Base-by-base conservation (phyloP, 1,139 yeast genomes). In the Scheffersomyces lignicola region DNA sequence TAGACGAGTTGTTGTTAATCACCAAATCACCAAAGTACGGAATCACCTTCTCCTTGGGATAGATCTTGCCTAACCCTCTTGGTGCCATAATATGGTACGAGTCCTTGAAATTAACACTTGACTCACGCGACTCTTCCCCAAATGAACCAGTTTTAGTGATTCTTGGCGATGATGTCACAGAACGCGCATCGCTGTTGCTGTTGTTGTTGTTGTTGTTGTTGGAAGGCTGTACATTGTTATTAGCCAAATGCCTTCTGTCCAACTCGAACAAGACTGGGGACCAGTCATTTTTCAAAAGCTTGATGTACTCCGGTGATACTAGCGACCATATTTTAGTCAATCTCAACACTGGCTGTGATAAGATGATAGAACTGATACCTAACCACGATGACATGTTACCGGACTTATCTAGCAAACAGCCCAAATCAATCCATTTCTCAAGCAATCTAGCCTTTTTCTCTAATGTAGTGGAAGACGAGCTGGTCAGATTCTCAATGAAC, bases 341-440 rank as follows among this genome's bases (percentile, higher is more conserved):
- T 44, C 98, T 73, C 39, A 90, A 63, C 3, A 90, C 73, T 0
- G 97, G 95, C 37, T 84, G 80, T 0, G 96, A 86, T 49, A 96
- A 82, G 3, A 90, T 72, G 2, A 85, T 74, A 1, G 94, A 81
- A 1, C 96, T 89, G 46, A 90, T 82, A 1, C 96, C 96, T 24
- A 88, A 64, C 97, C 97, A 92, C 20, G 95, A 83, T 1, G 90
- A 90, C 92, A 89, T 87, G 54, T 92, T 95, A 33, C 98, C 98
- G 18, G 78, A 66, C 43, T 78, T 78, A 52, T 88, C 95, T 42
- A 90, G 74, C 23, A 73, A 64, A 44, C 86, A 79, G 4, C 97
- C 97, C 32, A 90, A 67, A 43, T 82, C 81, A 33, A 90, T 85
- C 98, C 97, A 92, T 55, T 81, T 84, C 36, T 81, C 80, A 30